Evolutionary conservation across 2,329 filamentous ascomycete species (phyloP).

Genomic region (Clarireedia monteithiana): DNA sequence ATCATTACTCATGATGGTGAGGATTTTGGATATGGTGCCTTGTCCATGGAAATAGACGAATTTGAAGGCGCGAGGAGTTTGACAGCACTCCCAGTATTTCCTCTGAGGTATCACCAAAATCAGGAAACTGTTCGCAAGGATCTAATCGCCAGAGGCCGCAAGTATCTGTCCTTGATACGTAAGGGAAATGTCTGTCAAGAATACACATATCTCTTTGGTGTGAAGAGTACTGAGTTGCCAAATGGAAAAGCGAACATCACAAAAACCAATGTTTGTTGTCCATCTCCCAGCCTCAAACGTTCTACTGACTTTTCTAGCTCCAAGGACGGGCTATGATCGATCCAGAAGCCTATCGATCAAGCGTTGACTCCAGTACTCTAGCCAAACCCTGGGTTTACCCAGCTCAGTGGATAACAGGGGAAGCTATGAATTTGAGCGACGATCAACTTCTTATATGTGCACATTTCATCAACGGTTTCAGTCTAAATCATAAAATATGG

Average conservation of each 20-base stretch:
- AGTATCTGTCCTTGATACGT: constrained; percentile 1
- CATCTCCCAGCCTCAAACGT: no score
- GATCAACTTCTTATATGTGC: neutral
- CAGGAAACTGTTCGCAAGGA: neutral
- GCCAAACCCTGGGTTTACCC: neutral
- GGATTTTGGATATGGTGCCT: neutral
- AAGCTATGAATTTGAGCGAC: neutral
- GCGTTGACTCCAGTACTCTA: neutral
- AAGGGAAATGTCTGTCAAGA: neutral
- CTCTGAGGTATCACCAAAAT: neutral
- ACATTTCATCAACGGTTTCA: neutral
- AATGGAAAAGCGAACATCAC: neutral
- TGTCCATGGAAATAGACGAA: neutral
- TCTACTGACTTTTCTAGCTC: neutral
- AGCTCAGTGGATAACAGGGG: neutral
- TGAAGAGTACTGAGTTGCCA: neutral
- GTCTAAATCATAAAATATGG: neutral
- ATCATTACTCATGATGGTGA: constrained; percentile 1
- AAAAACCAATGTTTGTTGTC: neutral
- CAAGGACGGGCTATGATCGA: constrained; percentile 1
- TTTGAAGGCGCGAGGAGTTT: neutral
- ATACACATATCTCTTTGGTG: neutral
- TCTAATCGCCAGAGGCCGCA: neutral
- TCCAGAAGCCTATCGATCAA: neutral
- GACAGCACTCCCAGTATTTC: neutral